Base-by-base conservation (phyloP, 805 yeast genomes). In the Tetrapisispora fleetii region DNA sequence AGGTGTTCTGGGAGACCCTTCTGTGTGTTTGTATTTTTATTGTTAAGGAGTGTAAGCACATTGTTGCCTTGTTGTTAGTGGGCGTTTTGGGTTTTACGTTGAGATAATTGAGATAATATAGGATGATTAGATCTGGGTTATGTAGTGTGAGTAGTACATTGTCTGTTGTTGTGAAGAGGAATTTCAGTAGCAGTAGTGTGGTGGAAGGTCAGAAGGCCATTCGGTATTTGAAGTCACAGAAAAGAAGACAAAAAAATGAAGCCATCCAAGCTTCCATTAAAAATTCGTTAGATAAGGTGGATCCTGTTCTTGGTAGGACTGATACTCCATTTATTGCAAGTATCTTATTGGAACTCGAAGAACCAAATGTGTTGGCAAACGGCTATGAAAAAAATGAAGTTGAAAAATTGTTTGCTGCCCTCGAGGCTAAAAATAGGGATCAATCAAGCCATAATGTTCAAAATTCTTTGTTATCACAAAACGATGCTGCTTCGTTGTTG, bases 231-330 rank as follows among this genome's bases (percentile, higher is more conserved):
- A 65, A 62, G 44, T 60, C 69, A 13, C 68, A 65, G 42, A 63
- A 59, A 50, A 60, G 54, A 40, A 63, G 60, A 53, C 69, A 63
- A 46, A 53, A 59, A 49, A 68, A 68, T 52, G 62, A 60, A 44
- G 66, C 63, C n/a, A 63, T 60, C 40, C 71, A 67, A 48, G 54
- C 57, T 8, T 52, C 50, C 18, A 43, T 64, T n/a, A 54, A 56
- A 45, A 56, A 52, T 19, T 50, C 60, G 8, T 43, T 58, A 30
- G 75, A 69, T 46, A 65, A 68, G 47, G 76, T 85, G 30, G 97
- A 90, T 66, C 97, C 97, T 1, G 95, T 90, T 4, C 73, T 89
- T 47, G 97, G 97, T 10, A 74, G 73, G 48, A 67, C 78, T 5
- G 68, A 76, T 46, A 80, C 80, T 50, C 80, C 85, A 9, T 89